These are phyloP conservation scores for Nigrospora oryzae DNA, from an alignment of 2,329 filamentous ascomycete species.

Conservation along the genomic window DNA sequence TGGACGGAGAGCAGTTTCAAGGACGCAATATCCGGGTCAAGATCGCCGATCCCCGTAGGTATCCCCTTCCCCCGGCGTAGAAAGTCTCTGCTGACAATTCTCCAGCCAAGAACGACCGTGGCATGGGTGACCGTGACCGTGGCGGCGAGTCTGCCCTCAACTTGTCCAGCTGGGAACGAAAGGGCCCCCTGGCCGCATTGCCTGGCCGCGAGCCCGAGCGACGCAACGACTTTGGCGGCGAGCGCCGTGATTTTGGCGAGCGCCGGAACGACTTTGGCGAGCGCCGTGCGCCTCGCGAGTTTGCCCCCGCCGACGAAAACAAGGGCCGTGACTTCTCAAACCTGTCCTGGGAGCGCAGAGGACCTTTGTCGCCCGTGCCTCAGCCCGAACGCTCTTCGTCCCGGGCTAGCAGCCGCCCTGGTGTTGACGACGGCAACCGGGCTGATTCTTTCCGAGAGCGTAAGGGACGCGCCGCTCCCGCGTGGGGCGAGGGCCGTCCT, in stretches of 20 bases:
- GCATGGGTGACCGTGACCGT: conserved; percentile 39
- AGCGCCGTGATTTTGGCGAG: conserved; percentile 16
- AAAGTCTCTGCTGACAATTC: conserved; percentile 23
- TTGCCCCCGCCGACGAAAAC: conserved; percentile 55
- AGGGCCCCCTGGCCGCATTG: conserved; percentile 75
- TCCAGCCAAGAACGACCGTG: conserved; percentile 76
- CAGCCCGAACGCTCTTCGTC: conserved; percentile 40
- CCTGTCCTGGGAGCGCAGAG: conserved; percentile 78
- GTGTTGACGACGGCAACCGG: conserved; percentile 49
- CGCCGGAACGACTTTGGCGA: conserved; percentile 47
- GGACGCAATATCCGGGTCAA: conserved; percentile 87
- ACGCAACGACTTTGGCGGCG: conserved; percentile 12
- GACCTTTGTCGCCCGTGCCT: conserved; percentile 69
- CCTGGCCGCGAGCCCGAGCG: conserved; percentile 34
- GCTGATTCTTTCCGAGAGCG: conserved; percentile 51
- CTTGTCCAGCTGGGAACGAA: conserved; percentile 84
- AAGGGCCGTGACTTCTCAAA: conserved; percentile 75
- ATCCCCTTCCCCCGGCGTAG: neutral
- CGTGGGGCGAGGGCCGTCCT: conserved; percentile 66
- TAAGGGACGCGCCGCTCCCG: conserved; percentile 62
- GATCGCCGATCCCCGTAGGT: conserved; percentile 94
- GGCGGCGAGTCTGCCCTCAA: conserved; percentile 63
- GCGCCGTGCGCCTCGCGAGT: conserved; percentile 48
- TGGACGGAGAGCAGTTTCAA: conserved; percentile 76
- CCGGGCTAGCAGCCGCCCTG: conserved; percentile 46